Conservation (phyloP, 176 grass and related monocot species). For the Eragrostis curvula region DNA sequence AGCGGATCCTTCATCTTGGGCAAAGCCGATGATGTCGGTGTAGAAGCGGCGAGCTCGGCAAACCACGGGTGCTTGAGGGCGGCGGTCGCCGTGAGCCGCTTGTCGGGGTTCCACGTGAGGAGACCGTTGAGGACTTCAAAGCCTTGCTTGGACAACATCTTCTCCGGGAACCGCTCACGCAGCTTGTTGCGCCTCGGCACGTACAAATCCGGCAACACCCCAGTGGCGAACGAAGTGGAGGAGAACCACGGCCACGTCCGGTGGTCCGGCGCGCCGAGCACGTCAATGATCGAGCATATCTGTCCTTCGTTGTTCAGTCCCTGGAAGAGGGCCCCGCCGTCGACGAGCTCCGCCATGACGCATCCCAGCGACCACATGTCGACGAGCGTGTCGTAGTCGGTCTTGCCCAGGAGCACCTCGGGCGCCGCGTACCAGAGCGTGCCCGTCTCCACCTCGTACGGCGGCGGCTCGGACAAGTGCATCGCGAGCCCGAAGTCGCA, state of each 20-base stretch:
- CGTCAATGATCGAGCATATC: conserved; percentile 18
- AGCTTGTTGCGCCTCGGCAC: not conserved
- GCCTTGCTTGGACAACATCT: conserved; percentile 17
- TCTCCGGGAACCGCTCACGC: not conserved
- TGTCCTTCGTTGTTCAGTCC: not conserved
- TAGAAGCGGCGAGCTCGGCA: not conserved
- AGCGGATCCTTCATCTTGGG: no score
- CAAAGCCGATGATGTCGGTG: no score
- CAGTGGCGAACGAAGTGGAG: not conserved
- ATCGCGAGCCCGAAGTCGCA: conserved; percentile 48
- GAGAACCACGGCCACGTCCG: not conserved
- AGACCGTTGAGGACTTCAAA: conserved; percentile 43
- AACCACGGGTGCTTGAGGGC: conserved; percentile 49
- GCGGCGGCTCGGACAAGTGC: not conserved
- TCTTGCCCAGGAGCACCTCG: conserved; percentile 34
- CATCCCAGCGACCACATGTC: conserved; percentile 53
- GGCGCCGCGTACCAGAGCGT: conserved; percentile 39
- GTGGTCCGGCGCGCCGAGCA: conserved; percentile 10
- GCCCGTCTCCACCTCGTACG: conserved; percentile 19
- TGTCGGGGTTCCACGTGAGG: conserved; percentile 37
- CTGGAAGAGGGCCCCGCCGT: not conserved
- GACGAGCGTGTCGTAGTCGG: conserved; percentile 36
- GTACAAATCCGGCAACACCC: not conserved
- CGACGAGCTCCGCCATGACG: conserved; percentile 55
- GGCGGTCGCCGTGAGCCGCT: conserved; percentile 38